A percentile compares a stretch with the other conserved stretches of the same genome.
phyloP scores from a whole-genome alignment of 1,284 basidiomycete species.

The Cryptococcus hybrid region DNA sequence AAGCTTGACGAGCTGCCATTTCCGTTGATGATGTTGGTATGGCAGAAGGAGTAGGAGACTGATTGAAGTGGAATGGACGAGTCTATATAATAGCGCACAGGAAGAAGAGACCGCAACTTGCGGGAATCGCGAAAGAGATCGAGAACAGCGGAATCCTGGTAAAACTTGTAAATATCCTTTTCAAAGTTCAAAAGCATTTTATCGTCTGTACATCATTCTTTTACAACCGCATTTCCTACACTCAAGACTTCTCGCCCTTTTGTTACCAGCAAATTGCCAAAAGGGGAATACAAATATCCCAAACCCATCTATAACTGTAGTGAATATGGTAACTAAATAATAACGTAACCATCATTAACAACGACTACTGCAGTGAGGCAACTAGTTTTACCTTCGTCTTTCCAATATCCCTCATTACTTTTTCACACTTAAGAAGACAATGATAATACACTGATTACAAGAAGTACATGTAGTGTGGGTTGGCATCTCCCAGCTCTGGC shows the following conservation, averaged over 20 bases:
- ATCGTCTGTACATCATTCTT: too few relatives aligned
- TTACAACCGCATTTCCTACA: too few relatives aligned
- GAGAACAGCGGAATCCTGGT: too few relatives aligned
- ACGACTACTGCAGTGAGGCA: not conserved
- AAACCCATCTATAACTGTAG: too few relatives aligned
- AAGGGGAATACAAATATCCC: too few relatives aligned
- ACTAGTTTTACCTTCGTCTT: not conserved
- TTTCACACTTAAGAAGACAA: not conserved
- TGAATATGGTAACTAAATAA: too few relatives aligned
- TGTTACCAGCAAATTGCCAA: too few relatives aligned
- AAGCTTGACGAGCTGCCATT: not conserved
- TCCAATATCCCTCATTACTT: not conserved
- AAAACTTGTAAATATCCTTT: too few relatives aligned
- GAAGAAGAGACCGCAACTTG: too few relatives aligned
- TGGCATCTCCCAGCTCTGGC: slow-evolving; percentile 23
- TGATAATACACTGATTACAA: not conserved
- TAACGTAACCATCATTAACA: not conserved
- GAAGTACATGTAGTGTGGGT: slow-evolving; percentile 23
- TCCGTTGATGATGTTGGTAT: not conserved
- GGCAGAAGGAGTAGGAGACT: not conserved
- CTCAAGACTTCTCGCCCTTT: too few relatives aligned
- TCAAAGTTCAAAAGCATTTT: too few relatives aligned
- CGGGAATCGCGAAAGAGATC: too few relatives aligned
- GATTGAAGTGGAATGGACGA: not conserved
- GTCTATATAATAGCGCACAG: not conserved